Base-by-base conservation (phyloP, 2,329 filamentous ascomycete species). In the Cordyceps cicadae region DNA sequence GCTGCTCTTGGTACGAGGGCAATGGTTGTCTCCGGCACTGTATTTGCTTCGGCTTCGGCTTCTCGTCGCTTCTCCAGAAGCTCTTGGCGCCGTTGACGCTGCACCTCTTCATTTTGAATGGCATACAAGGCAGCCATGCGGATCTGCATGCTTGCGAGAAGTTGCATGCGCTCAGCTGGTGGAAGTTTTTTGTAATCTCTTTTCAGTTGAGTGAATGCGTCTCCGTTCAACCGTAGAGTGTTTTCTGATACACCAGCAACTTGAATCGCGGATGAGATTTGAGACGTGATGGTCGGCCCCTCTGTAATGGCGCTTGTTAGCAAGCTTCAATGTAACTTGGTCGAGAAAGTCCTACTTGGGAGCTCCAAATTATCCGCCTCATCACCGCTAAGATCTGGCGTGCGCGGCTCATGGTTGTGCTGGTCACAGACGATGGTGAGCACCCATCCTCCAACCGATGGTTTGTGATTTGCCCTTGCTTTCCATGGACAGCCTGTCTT, bases 401-500 rank as follows among this genome's bases (percentile, higher is more conserved):
- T 77, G 19, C 75, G 72, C 1, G 76, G 73, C 63, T 76, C 74
- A 63, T 78, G 76, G 62, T 78, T 78, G 64, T 78, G 76, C 63
- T 75, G 70, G 61, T 77, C 72, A 65, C 76, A 78, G 49, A 71
- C 72, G 45, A 78, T 70, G 3, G 75, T 78, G 64, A 78, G 63
- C n/a, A 77, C 72, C 76, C 76, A 78, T 43, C 75, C 76, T 5
- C 75, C 75, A 60, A 75, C 69, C 12, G 34, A 37, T 11, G 72
- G 70, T 67, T 77, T 78, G 9, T 75, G 73, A 56, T 77, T 70
- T 1, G 75, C 75, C 62, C 77, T 78, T 34, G 75, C 76, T 63
- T 76, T 76, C 76, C 76, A 78, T 5, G 75, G 76, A 26, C 76
- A 78, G 54, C 75, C 73, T 0, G 75, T 78, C 69, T 78, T 78